Evolutionary conservation across 164 flowering plant genomes (phyloP).

Genomic region (Nymphaea colorata): DNA sequence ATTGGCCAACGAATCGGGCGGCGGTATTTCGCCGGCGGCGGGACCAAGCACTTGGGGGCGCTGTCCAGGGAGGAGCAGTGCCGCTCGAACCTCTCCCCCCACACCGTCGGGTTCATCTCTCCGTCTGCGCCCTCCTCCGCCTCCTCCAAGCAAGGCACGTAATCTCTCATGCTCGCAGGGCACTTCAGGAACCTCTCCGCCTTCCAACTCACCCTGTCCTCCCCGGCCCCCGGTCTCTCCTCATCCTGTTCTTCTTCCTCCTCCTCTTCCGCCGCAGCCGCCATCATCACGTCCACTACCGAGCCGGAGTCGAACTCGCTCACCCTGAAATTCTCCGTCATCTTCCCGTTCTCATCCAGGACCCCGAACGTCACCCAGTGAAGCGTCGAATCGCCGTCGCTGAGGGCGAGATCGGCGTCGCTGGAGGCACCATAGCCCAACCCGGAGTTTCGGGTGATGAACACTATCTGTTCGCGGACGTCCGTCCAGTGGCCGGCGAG

Average conservation of each 20-base stretch:
- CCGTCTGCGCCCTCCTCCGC: constrained; percentile 27
- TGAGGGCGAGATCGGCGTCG: too few relatives aligned
- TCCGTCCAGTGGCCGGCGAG: constrained; percentile 64
- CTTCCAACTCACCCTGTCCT: constrained; percentile 13
- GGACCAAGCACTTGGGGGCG: constrained; percentile 69
- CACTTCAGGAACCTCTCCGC: constrained; percentile 44
- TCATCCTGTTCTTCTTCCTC: constrained; percentile 20
- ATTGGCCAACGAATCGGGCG: constrained; percentile 80
- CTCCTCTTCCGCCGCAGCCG: too few relatives aligned
- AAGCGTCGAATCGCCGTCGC: too few relatives aligned
- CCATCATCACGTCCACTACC: constrained; percentile 31
- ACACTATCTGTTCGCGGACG: constrained; percentile 42
- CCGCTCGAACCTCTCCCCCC: constrained; percentile 59
- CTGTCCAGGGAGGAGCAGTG: constrained; percentile 61
- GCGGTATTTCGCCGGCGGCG: constrained; percentile 63
- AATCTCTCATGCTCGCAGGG: constrained; percentile 49
- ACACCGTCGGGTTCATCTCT: constrained; percentile 38
- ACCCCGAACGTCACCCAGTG: constrained; percentile 42
- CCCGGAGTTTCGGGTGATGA: constrained; percentile 25
- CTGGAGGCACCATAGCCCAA: too few relatives aligned
- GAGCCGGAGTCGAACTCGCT: constrained; percentile 60
- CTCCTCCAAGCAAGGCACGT: constrained; percentile 69
- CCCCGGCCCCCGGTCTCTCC: constrained; percentile 4
- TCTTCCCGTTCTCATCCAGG: constrained; percentile 70
- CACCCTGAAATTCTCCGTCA: constrained; percentile 69